Evolutionary conservation across 2,329 filamentous ascomycete species (phyloP), one percentile per base, ranked within the genome.

Genomic region (Diplocarpon mali): DNA sequence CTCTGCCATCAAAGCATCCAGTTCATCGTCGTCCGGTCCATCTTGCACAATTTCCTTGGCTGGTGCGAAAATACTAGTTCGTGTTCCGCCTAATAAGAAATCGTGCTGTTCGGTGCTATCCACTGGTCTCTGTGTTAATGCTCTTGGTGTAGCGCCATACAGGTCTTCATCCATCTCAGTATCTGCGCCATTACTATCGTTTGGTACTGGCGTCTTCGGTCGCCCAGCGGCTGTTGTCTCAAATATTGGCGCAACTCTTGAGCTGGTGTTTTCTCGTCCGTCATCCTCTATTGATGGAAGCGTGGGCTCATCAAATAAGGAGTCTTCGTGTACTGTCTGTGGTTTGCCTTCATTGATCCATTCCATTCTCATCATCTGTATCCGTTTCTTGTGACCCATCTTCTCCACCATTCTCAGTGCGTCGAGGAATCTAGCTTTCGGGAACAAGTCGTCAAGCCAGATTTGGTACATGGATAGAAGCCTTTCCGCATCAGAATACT

Each of bases 401-500:
- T 94, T 95, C 63, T 98, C 92, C 2, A 96, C 85, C 69, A 96
- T 95, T 32, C 73, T 69, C 6, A 96, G 69, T 2, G 85, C 92
- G 58, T 98, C 92, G 38, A 85, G 75, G 59, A 98, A 98, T 59
- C 88, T 90, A 5, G 90, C 92, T 59, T 93, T 88, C 11, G 92
- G 92, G 59, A 89, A 98, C 11, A 98, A 71, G 59, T 95, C 88
- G 64, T 98, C 90, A 2, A 98, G 82, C 92, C 92, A 98, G 45
- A 95, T 66, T 62, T 96, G 92, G 61, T 96, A 98, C 61, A 93
- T 85, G 17, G 85, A 86, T 38, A 98, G 72, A 17, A 98, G 73
- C 13, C 80, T 78, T 0, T 81, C 76, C 10, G 88, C 78, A 60
- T 98, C 92, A 14, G 83, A 81, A 64, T 92, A 96, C 80, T 90